A percentile compares a stretch with the other conserved stretches of the same genome.
These are phyloP conservation scores for Pythium plurisporium DNA, from an alignment of 352 stramenopile species.

Conservation along the genomic window DNA sequence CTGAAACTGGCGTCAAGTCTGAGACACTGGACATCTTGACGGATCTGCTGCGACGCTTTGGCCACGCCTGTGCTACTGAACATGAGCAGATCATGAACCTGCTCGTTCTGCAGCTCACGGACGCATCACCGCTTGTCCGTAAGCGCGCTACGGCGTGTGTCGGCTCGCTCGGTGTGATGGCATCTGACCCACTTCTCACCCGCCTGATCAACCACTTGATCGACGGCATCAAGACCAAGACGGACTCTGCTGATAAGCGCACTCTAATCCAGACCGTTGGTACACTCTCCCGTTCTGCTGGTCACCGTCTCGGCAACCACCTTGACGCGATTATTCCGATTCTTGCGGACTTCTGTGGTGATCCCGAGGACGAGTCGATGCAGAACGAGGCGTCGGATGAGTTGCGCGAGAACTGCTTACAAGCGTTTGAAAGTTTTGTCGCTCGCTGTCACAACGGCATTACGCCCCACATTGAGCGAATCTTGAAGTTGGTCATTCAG, in stretches of 20 bases:
- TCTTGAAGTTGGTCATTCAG: slow-evolving; percentile 85
- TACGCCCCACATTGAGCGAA: slow-evolving; percentile 90
- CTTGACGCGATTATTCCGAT: slow-evolving; percentile 96
- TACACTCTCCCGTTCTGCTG: slow-evolving; percentile 94
- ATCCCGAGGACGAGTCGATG: slow-evolving; percentile 88
- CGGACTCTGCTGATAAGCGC: slow-evolving; percentile 71
- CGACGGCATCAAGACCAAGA: slow-evolving; percentile 81
- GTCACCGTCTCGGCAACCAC: slow-evolving; percentile 93
- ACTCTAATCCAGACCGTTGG: slow-evolving; percentile 97
- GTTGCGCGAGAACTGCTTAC: slow-evolving; percentile 97
- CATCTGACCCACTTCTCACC: slow-evolving; percentile 93
- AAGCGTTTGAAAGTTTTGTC: slow-evolving; percentile 97
- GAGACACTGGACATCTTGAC: slow-evolving; percentile 97
- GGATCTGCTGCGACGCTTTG: slow-evolving; percentile 96
- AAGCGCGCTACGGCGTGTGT: slow-evolving; percentile 96
- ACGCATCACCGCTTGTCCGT: slow-evolving; percentile 86
- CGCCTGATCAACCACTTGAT: slow-evolving; percentile 92
- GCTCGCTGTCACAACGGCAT: slow-evolving; percentile 95
- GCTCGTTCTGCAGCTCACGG: slow-evolving; percentile 78
- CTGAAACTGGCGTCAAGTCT: slow-evolving; percentile 83
- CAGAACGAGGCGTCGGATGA: slow-evolving; percentile 94
- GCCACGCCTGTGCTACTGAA: slow-evolving; percentile 82
- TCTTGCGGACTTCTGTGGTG: slow-evolving; percentile 93
- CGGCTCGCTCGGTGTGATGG: slow-evolving; percentile 93
- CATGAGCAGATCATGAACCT: slow-evolving; percentile 89